These are phyloP conservation scores for Terfezia claveryi DNA, from an alignment of 495 filamentous ascomycete species.

Conservation along the genomic window DNA sequence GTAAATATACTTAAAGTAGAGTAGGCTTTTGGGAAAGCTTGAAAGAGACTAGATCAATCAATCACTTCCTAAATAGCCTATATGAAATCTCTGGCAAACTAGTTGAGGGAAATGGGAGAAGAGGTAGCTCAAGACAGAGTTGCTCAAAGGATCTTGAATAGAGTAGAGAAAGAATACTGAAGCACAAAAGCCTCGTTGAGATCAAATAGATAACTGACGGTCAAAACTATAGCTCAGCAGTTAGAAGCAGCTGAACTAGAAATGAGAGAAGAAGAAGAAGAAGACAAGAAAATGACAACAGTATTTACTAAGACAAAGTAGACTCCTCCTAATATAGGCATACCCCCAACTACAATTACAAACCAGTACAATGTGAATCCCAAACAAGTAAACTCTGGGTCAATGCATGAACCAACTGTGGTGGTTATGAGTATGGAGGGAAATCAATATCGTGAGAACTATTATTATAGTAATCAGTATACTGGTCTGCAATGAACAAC, in stretches of 20 bases:
- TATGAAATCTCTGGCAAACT: background rate
- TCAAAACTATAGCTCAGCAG: background rate
- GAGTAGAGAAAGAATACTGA: background rate
- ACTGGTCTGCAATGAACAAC: no score
- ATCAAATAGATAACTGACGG: background rate
- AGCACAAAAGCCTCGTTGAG: background rate
- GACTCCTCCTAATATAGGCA: no score
- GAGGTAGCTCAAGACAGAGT: background rate
- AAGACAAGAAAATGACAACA: no score
- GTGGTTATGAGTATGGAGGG: no score
- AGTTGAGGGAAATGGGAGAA: background rate
- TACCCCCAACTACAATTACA: no score
- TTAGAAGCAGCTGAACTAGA: background rate
- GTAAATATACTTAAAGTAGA: background rate
- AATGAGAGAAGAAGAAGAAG: no score
- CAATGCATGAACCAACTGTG: no score
- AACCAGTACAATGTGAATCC: no score
- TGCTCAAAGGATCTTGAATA: background rate
- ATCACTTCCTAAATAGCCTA: background rate
- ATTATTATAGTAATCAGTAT: no score
- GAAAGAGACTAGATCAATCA: background rate
- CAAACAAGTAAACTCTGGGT: no score
- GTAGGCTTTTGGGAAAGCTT: background rate
- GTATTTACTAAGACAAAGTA: no score
- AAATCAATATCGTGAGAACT: no score